These are phyloP conservation scores for Amanita subjunquillea DNA, from an alignment of 768 basidiomycete genomes.

Conservation along the genomic window DNA sequence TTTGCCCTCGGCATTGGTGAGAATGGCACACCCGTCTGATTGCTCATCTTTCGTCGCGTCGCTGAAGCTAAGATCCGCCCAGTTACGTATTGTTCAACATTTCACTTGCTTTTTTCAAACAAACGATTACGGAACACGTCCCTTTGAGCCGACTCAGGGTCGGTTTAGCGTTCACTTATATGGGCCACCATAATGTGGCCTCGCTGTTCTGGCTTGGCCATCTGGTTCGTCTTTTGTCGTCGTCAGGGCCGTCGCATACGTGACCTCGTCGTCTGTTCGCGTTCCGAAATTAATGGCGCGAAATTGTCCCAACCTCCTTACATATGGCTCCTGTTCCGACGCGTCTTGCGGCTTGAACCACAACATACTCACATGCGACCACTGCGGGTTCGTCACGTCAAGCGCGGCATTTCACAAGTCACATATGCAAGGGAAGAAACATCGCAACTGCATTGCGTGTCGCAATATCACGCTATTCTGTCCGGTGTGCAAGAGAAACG, in stretches of 20 bases:
- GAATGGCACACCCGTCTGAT: too few species aligned
- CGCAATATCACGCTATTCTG: slow-evolving; percentile 3
- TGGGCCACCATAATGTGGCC: background rate
- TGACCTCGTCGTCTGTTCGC: background rate
- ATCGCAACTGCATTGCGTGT: slow-evolving; percentile 3
- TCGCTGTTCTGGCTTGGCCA: background rate
- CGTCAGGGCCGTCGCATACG: background rate
- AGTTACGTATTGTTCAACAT: background rate
- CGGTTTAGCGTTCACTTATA: background rate
- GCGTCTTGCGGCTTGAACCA: slow-evolving; percentile 7
- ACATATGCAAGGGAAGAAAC: slow-evolving; percentile 10
- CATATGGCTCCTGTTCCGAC: slow-evolving; percentile 11
- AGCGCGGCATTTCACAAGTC: slow-evolving; percentile 8
- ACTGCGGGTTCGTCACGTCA: slow-evolving; percentile 13
- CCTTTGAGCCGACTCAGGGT: background rate
- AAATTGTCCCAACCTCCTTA: slow-evolving; percentile 10
- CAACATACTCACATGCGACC: slow-evolving; percentile 11
- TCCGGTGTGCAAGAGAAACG: slow-evolving; percentile 3
- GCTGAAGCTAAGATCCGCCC: background rate
- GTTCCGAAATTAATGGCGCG: background rate
- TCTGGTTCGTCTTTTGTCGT: background rate
- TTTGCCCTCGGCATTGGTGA: too few species aligned
- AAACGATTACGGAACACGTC: background rate
- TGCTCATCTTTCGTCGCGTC: too few species aligned
- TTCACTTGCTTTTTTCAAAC: background rate